phyloP scores from a whole-genome alignment of 805 yeast genomes.

The Pichia scutulata region DNA sequence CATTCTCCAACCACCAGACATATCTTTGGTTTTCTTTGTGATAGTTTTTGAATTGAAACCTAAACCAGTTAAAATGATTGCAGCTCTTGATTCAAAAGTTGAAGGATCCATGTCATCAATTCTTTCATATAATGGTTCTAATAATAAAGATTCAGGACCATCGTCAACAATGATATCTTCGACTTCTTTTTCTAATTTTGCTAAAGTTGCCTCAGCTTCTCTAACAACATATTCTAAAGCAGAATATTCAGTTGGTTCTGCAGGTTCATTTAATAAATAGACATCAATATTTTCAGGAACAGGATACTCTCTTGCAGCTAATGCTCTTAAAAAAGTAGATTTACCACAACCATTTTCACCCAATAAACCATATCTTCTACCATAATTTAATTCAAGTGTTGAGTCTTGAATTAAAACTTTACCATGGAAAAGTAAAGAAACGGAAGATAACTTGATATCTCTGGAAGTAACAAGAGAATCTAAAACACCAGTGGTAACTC shows the following conservation, averaged over 20 bases:
- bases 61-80: conserved; percentile 90
- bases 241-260: conserved; percentile 84
- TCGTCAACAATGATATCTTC: conserved; percentile 84
- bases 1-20: conserved; percentile 99
- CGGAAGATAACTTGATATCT: conserved; percentile 86
- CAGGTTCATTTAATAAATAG: conserved; percentile 93
- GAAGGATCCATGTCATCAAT: conserved; percentile 94
- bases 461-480: conserved; percentile 84
- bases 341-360: conserved; percentile 99
- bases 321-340: conserved; percentile 85
- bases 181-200: conserved; percentile 82
- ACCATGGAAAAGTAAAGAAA: conserved; percentile 93
- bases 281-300: conserved; percentile 88
- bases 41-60: conserved; percentile 89
- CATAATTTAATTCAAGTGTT: conserved; percentile 85
- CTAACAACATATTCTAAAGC: conserved; percentile 95
- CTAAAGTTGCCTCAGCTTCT: conserved; percentile 91
- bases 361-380: conserved; percentile 93
- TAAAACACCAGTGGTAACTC: conserved; percentile 96
- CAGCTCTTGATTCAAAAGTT: conserved; percentile 95
- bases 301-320: conserved; percentile 95
- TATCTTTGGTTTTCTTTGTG: conserved; percentile 90
- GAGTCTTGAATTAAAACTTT: conserved; percentile 93
- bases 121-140: conserved; percentile 89
- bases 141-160: conserved; percentile 84